Evolutionary conservation across 1,284 basidiomycete species (phyloP), one percentile per base, ranked within the genome.

Genomic region (Tilletia indica): DNA sequence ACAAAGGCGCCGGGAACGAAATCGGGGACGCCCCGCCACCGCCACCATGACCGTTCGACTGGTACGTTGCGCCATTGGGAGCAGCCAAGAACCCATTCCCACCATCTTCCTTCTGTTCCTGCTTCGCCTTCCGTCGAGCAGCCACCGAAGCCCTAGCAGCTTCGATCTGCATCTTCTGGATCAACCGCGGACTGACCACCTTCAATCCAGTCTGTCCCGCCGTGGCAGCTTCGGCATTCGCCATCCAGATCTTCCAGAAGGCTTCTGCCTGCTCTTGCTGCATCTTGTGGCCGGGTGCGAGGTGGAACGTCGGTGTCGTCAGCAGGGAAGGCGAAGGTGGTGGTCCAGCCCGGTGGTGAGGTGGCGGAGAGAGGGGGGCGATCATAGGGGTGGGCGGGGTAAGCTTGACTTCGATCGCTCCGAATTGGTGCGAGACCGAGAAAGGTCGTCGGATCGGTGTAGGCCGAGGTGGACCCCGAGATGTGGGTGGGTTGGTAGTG

Each of bases 341-440:
- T 19, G 51, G 51, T n/a, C 51, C 51, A 8, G 16, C 6, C 19
- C 51, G 51, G 21, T 54, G 51, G 51, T 54, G 51, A 12, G 51
- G 51, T 9, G 16, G 51, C 11, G 51, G 51, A 16, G 51, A 16
- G 2, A 54, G 21, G 19, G 51, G 51, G 6, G 21, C 16, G 8
- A 54, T 8, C 51, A 54, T 54, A 6, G 51, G 51, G n/a, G 51
- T 54, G 19, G 51, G 51, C n/a, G 51, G 51, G 19, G 51, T 54
- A 6, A 54, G 51, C 11, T 54, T 54, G 51, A 54, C 16, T 19
- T 54, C 51, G 51, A 54, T 54, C 2, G 51, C 19, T 25, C 51
- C 51, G 21, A 54, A 54, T 8, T 54, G 51, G 4, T 54, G 51
- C 51, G 51, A 54, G 51, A 54, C 16, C 51, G 51, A 54, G 51